phyloP scores from a whole-genome alignment of 2,329 filamentous ascomycete species.

The Samsoniella hepiali region DNA sequence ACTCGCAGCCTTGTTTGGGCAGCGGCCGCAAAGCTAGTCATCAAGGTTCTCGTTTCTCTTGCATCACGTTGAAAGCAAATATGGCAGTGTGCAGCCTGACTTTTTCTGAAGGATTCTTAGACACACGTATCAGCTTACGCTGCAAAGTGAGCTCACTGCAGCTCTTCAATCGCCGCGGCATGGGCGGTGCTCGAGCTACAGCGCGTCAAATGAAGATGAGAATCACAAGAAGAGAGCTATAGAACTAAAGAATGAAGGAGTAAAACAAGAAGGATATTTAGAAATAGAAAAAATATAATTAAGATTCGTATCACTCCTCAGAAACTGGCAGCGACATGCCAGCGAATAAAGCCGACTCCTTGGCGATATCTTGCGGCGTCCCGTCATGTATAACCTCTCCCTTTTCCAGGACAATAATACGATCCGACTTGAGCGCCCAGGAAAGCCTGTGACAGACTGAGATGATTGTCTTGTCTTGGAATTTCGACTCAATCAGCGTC shows the following conservation, averaged over 20 bases:
- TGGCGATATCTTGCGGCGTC: not conserved
- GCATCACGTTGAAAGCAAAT: not conserved
- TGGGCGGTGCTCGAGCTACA: not conserved
- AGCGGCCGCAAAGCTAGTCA: not conserved
- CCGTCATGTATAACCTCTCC: conserved; percentile 7
- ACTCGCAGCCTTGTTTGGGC: not conserved
- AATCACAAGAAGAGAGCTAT: no score
- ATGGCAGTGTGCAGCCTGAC: not conserved
- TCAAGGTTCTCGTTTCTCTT: not conserved
- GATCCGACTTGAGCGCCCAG: conserved; percentile 10
- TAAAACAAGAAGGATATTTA: not conserved
- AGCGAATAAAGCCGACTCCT: not conserved
- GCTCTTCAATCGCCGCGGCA: not conserved
- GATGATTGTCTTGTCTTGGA: not conserved
- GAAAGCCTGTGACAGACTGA: conserved; percentile 6
- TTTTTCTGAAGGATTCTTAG: not conserved
- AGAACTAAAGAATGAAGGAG: not conserved
- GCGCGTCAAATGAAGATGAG: no score
- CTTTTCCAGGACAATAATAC: conserved; percentile 10
- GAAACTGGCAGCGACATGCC: not conserved
- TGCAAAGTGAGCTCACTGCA: conserved; percentile 1
- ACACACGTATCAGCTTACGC: not conserved
- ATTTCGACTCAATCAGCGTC: not conserved
- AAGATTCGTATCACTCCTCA: not conserved
- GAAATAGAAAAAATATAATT: no score